These are phyloP conservation scores for Mortierella sp. DNA, from an alignment of 371 early-diverging fungal species.

Conservation along the genomic window DNA sequence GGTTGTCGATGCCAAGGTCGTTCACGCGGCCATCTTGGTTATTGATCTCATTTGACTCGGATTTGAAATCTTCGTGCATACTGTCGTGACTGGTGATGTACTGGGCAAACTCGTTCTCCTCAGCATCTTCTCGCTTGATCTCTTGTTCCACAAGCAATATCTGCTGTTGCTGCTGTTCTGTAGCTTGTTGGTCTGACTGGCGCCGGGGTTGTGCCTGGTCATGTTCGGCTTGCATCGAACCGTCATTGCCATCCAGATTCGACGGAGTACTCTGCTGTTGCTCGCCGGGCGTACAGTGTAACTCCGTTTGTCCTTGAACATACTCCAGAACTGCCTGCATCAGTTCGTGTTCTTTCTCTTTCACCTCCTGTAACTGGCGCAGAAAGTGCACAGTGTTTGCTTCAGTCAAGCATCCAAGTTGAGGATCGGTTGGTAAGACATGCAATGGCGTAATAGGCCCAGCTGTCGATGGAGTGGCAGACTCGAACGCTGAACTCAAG, in stretches of 20 bases:
- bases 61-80: neutral
- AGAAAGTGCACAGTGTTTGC: neutral
- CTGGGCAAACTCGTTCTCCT: neutral
- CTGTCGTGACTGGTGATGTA: neutral
- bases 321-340: neutral
- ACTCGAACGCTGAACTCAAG: neutral
- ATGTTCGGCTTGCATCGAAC: neutral
- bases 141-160: neutral
- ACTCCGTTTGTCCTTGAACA: neutral
- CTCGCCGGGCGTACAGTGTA: neutral
- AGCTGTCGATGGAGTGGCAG: neutral
- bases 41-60: neutral
- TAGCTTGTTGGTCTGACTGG: neutral
- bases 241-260: neutral
- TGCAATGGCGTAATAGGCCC: neutral
- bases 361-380: neutral
- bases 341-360: neutral
- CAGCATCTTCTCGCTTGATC: neutral
- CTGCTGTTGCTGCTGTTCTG: neutral
- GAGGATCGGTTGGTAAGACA: neutral
- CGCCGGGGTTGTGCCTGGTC: neutral
- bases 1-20: neutral
- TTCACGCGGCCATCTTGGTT: neutral
- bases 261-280: neutral
- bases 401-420: neutral